phyloP scores from a whole-genome alignment of 208 protist species.

The Trypanosoma scelopori region DNA sequence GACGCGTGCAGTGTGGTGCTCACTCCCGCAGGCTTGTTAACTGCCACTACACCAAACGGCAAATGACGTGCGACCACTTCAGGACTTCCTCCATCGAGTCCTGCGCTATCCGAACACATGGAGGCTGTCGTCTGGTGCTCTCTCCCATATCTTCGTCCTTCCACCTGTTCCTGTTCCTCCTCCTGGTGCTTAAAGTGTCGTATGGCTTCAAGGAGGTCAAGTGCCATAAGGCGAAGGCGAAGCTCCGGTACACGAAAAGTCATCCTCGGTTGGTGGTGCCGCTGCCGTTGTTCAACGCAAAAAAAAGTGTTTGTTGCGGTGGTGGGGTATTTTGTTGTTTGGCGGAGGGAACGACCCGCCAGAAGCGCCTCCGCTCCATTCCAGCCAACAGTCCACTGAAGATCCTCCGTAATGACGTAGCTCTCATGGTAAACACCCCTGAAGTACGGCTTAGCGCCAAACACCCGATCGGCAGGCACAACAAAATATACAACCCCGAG shows the following conservation, averaged over 20 bases:
- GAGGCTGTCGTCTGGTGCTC: not conserved
- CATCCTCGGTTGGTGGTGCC: not conserved
- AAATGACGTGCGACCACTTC: slow-evolving; percentile 36
- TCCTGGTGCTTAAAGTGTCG: slow-evolving; percentile 15
- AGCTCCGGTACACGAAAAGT: slow-evolving; percentile 36
- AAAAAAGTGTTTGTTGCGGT: slow-evolving; percentile 58
- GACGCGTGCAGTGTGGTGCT: slow-evolving; percentile 62
- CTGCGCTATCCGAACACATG: too few species aligned
- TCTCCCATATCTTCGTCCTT: too few species aligned
- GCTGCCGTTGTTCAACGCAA: slow-evolving; percentile 7
- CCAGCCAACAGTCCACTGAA: slow-evolving; percentile 30
- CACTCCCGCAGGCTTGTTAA: slow-evolving; percentile 65
- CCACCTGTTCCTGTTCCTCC: not conserved
- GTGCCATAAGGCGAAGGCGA: slow-evolving; percentile 29
- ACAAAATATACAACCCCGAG: slow-evolving; percentile 37
- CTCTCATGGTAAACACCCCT: slow-evolving; percentile 52
- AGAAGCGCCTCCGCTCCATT: slow-evolving; percentile 40
- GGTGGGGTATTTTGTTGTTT: slow-evolving; percentile 56
- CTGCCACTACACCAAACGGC: slow-evolving; percentile 54
- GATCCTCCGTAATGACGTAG: slow-evolving; percentile 29
- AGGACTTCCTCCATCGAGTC: not conserved
- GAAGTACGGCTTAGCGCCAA: slow-evolving; percentile 51
- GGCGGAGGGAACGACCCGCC: slow-evolving; percentile 57
- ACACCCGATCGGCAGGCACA: slow-evolving; percentile 32
- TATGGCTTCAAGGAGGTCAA: slow-evolving; percentile 36